phyloP scores from a whole-genome alignment of 768 basidiomycete species.

The Pseudohyphozyma bogoriensis region DNA sequence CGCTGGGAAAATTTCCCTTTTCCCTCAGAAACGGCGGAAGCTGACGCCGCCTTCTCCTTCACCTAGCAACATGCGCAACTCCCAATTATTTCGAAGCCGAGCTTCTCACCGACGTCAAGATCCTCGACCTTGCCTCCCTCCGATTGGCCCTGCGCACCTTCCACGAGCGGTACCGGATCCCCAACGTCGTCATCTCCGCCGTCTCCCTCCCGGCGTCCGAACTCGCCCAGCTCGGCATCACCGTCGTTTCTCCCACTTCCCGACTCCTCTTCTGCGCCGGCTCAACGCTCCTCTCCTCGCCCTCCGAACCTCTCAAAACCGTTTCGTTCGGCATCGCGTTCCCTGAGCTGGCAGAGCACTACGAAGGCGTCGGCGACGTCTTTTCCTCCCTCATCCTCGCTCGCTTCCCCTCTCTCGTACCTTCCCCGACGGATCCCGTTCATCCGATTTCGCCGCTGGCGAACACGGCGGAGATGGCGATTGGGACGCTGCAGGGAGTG shows the following conservation, averaged over 20 bases:
- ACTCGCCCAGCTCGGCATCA: constrained; percentile 38
- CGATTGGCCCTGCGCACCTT: constrained; percentile 58
- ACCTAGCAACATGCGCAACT: constrained; percentile 84
- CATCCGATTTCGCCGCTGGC: constrained; percentile 45
- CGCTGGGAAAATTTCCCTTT: background rate
- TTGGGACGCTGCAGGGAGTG: constrained; percentile 66
- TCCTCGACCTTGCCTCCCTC: constrained; percentile 59
- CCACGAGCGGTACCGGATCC: constrained; percentile 64
- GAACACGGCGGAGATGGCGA: constrained; percentile 54
- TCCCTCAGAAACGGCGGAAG: background rate
- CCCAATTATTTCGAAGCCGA: constrained; percentile 99
- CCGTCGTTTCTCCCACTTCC: background rate
- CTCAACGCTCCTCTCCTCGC: constrained; percentile 46
- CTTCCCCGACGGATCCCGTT: background rate
- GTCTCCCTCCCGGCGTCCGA: constrained; percentile 52
- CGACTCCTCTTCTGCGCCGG: constrained; percentile 65
- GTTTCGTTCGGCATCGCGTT: constrained; percentile 59
- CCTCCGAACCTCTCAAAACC: constrained; percentile 19
- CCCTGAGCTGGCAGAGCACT: constrained; percentile 76
- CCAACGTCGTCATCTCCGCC: constrained; percentile 73
- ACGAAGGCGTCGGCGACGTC: constrained; percentile 91
- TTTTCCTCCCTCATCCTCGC: constrained; percentile 86
- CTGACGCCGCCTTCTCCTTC: constrained; percentile 39
- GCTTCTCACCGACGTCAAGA: constrained; percentile 62
- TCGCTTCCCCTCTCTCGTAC: constrained; percentile 46